Evolutionary conservation across 192 early-diverging fungal species (phyloP).

Genomic region (Entomortierella parvispora): DNA sequence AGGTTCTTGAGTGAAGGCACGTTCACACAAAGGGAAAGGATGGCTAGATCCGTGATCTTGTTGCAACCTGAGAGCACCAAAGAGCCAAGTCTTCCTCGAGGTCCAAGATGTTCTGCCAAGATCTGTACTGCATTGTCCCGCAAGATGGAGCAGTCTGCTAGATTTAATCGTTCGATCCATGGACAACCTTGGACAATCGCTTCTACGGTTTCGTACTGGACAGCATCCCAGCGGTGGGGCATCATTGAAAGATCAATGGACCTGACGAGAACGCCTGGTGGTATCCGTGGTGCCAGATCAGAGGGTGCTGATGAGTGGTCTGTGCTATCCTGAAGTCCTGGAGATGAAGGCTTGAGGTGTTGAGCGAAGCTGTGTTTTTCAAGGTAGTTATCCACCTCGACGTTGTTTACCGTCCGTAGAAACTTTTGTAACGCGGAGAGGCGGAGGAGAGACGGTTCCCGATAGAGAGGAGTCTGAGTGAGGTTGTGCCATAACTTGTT

Average conservation of each 20-base stretch:
- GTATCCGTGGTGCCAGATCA: not conserved
- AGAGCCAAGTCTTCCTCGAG: conserved; percentile 21
- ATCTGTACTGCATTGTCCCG: conserved; percentile 38
- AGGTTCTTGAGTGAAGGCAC: conserved; percentile 23
- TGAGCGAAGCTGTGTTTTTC: not conserved
- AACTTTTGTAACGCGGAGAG: conserved; percentile 10
- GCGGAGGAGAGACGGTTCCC: conserved; percentile 3
- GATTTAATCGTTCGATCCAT: conserved; percentile 13
- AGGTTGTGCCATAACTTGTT: conserved; percentile 32
- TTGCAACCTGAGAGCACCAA: conserved; percentile 36
- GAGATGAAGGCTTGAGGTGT: not conserved
- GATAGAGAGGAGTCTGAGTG: conserved; percentile 24
- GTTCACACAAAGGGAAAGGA: conserved; percentile 25
- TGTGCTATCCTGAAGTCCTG: not conserved
- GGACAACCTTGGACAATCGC: conserved; percentile 22
- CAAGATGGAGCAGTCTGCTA: conserved; percentile 15
- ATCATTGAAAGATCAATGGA: conserved; percentile 41
- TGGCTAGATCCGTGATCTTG: conserved; percentile 21
- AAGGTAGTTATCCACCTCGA: not conserved
- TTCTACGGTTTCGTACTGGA: conserved; percentile 14
- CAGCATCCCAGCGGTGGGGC: conserved; percentile 40
- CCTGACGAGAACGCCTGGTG: conserved; percentile 16
- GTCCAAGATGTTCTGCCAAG: conserved; percentile 25
- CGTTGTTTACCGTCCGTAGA: conserved; percentile 6
- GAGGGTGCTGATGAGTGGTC: not conserved